Evolutionary conservation across 2,329 filamentous ascomycete species (phyloP), one percentile per base, ranked within the genome.

Genomic region (Bipolaris gigantea): DNA sequence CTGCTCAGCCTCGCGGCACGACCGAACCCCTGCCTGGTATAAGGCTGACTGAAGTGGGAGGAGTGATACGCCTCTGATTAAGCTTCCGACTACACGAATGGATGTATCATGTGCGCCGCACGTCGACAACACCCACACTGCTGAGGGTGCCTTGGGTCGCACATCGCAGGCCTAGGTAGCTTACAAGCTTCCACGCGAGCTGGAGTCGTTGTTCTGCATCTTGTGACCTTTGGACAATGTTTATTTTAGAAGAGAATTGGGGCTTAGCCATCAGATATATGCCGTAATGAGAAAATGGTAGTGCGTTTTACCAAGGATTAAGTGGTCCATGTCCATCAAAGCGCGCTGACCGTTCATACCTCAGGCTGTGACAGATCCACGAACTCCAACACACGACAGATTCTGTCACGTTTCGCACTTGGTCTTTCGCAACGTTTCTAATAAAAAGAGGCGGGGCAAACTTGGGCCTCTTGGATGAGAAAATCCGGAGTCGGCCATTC

Each of bases 1-100:
- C 48, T 50, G 57, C 61, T 64, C 62, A 61, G 62, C 62, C 58
- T 61, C 58, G 53, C 62, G 54, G 55, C 56, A 59, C 57, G 42
- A 44, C 38, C 23, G 18, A 19, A 66, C 60, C 69, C 65, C 59
- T 67, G 64, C 65, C 62, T 55, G 36, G 52, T 52, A 59, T 67
- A 61, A 73, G 71, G 70, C 70, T 66, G 63, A 73, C 60, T 66
- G 57, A 39, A 50, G 51, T 60, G 43, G 48, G 63, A 47, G 55
- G 54, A 61, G 47, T 55, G 59, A 45, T 57, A 59, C 47, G 35
- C 53, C 55, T 52, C 42, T 40, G 25, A 32, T 49, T 36, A 59
- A 61, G 54, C 54, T 59, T 61, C 58, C 57, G 56, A 54, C 53
- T 23, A 45, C 54, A 50, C 56, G 13, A 49, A 45, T 38, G 33